Evolutionary conservation across 768 basidiomycete species (phyloP).

Genomic region (Tulasnella sp.): DNA sequence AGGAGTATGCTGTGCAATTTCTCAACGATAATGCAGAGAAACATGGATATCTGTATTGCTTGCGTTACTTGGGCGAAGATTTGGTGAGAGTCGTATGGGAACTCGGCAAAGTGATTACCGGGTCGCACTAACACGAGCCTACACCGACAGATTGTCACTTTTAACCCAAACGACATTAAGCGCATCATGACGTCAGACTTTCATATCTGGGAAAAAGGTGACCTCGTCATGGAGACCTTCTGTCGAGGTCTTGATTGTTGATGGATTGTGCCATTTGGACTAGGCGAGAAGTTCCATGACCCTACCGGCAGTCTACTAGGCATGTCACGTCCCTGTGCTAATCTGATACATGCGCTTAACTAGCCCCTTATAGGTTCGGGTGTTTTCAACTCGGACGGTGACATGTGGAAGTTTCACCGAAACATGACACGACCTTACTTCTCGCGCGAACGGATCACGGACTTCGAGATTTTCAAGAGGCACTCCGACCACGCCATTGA

Average conservation of each 20-base stretch:
- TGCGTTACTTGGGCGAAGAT: conserved; percentile 36
- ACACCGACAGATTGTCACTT: conserved; percentile 20
- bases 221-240: background rate
- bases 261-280: background rate
- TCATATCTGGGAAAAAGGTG: conserved; percentile 63
- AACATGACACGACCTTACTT: conserved; percentile 74
- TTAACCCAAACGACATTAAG: conserved; percentile 57
- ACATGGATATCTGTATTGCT: conserved; percentile 42
- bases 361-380: conserved; percentile 56
- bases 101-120: conserved; percentile 20
- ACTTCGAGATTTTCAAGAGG: conserved; percentile 64
- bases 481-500: conserved; percentile 56
- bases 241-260: background rate
- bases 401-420: conserved; percentile 77
- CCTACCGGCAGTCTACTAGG: conserved; percentile 43
- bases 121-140: conserved; percentile 42
- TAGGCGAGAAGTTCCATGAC: background rate
- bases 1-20: conserved; percentile 44
- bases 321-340: conserved; percentile 35
- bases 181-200: conserved; percentile 62
- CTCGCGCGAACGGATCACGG: conserved; percentile 59
- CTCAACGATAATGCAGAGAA: conserved; percentile 39
- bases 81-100: background rate
- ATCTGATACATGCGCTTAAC: background rate
- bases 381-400: conserved; percentile 56